phyloP scores from a whole-genome alignment of 2,329 filamentous ascomycete species.

The Cytospora paraplurivora region DNA sequence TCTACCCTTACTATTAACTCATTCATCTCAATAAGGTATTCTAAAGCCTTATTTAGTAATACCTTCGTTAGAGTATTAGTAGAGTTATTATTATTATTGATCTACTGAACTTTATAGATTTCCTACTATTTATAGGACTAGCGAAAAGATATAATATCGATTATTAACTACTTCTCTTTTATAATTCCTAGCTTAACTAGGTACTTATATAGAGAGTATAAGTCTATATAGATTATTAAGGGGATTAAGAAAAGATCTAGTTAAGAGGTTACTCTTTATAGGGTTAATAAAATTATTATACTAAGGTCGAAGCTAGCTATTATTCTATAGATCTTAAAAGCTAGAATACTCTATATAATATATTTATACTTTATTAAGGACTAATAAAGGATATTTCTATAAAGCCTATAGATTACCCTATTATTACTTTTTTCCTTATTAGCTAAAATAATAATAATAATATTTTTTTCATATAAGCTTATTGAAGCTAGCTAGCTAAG shows the following conservation, averaged over 20 bases:
- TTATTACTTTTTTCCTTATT: too few relatives aligned
- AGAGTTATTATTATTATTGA: background rate
- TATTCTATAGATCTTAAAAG: slow-evolving; percentile 29
- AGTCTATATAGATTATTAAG: slow-evolving; percentile 22
- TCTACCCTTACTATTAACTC: too few relatives aligned
- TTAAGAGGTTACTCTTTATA: background rate
- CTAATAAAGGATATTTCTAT: slow-evolving; percentile 29
- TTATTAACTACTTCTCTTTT: background rate
- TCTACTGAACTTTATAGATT: background rate
- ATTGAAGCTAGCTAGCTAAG: too few relatives aligned
- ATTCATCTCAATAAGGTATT: too few relatives aligned
- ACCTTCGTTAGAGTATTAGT: too few relatives aligned
- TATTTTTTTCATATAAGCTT: too few relatives aligned
- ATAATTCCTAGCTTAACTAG: background rate
- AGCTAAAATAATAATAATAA: too few relatives aligned
- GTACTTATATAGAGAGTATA: slow-evolving; percentile 1
- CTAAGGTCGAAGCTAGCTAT: slow-evolving; percentile 27
- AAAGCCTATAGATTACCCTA: too few relatives aligned
- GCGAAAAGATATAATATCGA: background rate
- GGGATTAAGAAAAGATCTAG: slow-evolving; percentile 10
- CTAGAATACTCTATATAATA: slow-evolving; percentile 27
- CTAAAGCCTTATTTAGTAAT: too few relatives aligned
- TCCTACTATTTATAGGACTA: background rate
- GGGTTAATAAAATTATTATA: slow-evolving; percentile 16
- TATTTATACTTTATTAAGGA: slow-evolving; percentile 28